phyloP scores from a whole-genome alignment of 306 rosid species.

The Myrica gale region DNA sequence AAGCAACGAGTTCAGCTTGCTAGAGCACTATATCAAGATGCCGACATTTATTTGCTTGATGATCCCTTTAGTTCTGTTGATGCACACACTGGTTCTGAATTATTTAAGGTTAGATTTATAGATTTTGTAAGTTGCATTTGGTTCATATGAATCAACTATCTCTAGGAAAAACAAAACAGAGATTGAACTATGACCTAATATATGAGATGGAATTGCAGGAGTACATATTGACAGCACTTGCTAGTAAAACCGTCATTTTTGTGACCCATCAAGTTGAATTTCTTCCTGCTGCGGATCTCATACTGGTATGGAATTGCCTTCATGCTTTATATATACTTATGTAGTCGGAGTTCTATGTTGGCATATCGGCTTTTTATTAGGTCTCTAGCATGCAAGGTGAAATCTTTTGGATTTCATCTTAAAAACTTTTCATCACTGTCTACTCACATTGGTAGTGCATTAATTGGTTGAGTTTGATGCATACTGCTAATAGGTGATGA shows the following conservation, averaged over 20 bases:
- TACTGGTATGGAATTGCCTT: slow-evolving; percentile 67
- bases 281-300: slow-evolving; percentile 88
- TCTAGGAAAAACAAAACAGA: neutral
- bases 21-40: slow-evolving; percentile 88
- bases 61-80: slow-evolving; percentile 99
- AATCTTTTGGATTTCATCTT: neutral
- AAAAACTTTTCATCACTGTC: neutral
- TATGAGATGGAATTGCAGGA: slow-evolving; percentile 66
- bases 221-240: slow-evolving; percentile 85
- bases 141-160: slow-evolving; percentile 30
- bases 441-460: neutral
- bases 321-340: slow-evolving; percentile 19
- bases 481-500: neutral
- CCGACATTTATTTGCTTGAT: slow-evolving; percentile 87
- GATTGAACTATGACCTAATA: slow-evolving; percentile 32
- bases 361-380: slow-evolving; percentile 9
- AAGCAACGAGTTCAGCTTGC: slow-evolving; percentile 98
- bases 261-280: slow-evolving; percentile 99
- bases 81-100: slow-evolving; percentile 85
- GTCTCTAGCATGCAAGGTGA: neutral
- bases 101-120: slow-evolving; percentile 63
- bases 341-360: slow-evolving; percentile 19
- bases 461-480: slow-evolving; percentile 4
- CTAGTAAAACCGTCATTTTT: slow-evolving; percentile 76
- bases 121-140: slow-evolving; percentile 10